A percentile compares a stretch with the other conserved stretches of the same genome.
phyloP scores from a whole-genome alignment of 352 stramenopile species.

The Phytophthora foliorum region DNA sequence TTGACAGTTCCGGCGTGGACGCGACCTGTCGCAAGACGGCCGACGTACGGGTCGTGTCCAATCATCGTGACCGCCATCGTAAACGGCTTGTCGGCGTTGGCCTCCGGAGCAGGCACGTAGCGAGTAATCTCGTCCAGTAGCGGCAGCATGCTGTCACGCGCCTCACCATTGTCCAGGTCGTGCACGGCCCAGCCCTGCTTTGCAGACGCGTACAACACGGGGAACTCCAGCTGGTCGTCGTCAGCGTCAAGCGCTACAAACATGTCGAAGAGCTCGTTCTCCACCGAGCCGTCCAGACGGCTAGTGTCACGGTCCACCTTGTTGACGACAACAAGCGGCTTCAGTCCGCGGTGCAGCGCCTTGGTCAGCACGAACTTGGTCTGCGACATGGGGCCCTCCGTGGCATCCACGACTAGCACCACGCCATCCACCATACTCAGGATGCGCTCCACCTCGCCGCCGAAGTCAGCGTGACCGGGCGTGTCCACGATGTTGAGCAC shows the following conservation, averaged over 20 bases:
- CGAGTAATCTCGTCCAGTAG: constrained; percentile 98
- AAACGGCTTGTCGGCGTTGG: constrained; percentile 87
- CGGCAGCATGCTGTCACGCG: constrained; percentile 92
- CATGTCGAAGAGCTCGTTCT: constrained; percentile 98
- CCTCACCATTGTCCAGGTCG: constrained; percentile 84
- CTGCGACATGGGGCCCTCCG: constrained; percentile 97
- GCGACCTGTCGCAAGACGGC: constrained; percentile 96
- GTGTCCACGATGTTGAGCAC: constrained; percentile 99
- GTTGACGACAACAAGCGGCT: constrained; percentile 98
- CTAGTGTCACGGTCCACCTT: constrained; percentile 97
- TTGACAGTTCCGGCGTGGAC: constrained; percentile 95
- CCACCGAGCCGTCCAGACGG: constrained; percentile 93
- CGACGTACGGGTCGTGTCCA: constrained; percentile 98
- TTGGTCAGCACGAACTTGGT: constrained; percentile 99
- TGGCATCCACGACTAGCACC: constrained; percentile 97
- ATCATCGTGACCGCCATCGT: constrained; percentile 98
- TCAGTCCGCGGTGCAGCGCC: constrained; percentile 93
- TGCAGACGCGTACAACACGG: constrained; percentile 96
- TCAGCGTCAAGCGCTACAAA: constrained; percentile 95
- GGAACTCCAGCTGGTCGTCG: constrained; percentile 98
- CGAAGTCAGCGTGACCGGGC: constrained; percentile 99
- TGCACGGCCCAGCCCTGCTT: constrained; percentile 96
- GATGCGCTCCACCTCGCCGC: constrained; percentile 98
- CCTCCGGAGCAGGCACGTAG: constrained; percentile 92
- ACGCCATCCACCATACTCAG: constrained; percentile 98